Base-by-base conservation (phyloP, 2,329 filamentous ascomycete species). In the Ophidiomyces ophidiicola region DNA sequence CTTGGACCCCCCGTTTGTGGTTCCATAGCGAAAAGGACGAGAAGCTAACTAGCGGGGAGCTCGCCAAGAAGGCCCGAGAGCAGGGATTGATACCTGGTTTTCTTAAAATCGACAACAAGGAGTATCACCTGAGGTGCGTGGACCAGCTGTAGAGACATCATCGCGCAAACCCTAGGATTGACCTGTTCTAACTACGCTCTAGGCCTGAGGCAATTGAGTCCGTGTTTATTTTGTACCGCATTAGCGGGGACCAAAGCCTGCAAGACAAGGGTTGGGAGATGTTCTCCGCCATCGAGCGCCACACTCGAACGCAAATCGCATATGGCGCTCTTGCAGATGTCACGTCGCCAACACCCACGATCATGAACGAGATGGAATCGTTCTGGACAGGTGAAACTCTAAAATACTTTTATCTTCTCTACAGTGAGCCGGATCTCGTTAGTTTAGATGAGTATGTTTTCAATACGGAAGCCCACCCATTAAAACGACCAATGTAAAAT, bases 361-460 rank as follows among this genome's bases (percentile, higher is more conserved):
- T 44, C 10, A 12, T 35, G 17, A 74, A 86, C 56, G 67, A 69
- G 49, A 87, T 88, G 82, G 81, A 93, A 64, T 87, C 81, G 53
- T 93, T 92, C 60, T 94, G 86, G 83, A 68, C 85, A 44, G 82
- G 82, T 3, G 86, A 94, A 68, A 94, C 85, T 28, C 66, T 94
- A 50, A 94, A 93, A 67, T 93, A 93, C 55, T 93, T 90, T 49
- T 94, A 85, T 57, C 59, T 94, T 41, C 68, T 93, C 35, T 94
- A 82, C 56, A 76, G 76, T 15, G 70, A 77, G 41, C 78, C 80
- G 0, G 67, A 71, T n/a, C 50, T 76, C 20, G 64, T 82, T 28
- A 79, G 68, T 51, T 56, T 84, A 51, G 80, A 85, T 55, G 70
- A 81, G 6, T 83, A 67, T 55, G 76, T 83, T 26, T 61, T 80